Conservation (phyloP, 768 basidiomycete species). For the Baorangia bicolor region DNA sequence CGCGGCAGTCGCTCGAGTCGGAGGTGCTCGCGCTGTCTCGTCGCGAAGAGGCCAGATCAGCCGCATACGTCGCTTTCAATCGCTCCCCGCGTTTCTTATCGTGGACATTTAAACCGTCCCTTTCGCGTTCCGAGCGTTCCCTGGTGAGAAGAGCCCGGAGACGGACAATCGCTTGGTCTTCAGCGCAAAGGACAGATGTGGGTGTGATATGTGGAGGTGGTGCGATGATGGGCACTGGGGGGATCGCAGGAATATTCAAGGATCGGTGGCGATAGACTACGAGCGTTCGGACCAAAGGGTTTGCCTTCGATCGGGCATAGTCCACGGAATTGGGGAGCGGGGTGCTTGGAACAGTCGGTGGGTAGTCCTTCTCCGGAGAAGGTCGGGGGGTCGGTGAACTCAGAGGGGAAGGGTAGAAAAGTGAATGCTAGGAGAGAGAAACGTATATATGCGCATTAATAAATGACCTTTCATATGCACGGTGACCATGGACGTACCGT, state of each 20-base stretch:
- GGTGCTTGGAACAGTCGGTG: constrained; percentile 26
- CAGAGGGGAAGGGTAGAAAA: constrained; percentile 4
- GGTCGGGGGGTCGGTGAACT: not conserved
- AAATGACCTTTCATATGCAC: not conserved
- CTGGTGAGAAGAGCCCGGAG: constrained; percentile 41
- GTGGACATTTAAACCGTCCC: constrained; percentile 32
- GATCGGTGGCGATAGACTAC: constrained; percentile 1
- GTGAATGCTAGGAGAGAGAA: constrained; percentile 6
- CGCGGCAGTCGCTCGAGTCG: constrained; percentile 9
- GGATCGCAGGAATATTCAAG: constrained; percentile 2
- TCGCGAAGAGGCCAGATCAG: not conserved
- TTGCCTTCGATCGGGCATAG: constrained; percentile 20
- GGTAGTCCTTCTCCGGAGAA: constrained; percentile 1
- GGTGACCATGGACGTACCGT: constrained; percentile 4
- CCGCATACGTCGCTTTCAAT: not conserved
- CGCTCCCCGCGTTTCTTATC: constrained; percentile 9
- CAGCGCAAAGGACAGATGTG: constrained; percentile 29
- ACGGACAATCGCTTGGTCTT: constrained; percentile 45
- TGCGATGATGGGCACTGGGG: constrained; percentile 51
- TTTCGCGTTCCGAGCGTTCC: constrained; percentile 38
- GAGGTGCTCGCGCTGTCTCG: constrained; percentile 8
- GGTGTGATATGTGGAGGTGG: constrained; percentile 41
- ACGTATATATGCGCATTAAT: constrained; percentile 9
- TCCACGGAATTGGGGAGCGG: constrained; percentile 25
- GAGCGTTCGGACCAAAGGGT: constrained; percentile 26